A percentile compares a stretch with the other conserved stretches of the same genome.
These are phyloP conservation scores for Heritiera fomes DNA, from an alignment of 345 rosid genomes.

Conservation along the genomic window DNA sequence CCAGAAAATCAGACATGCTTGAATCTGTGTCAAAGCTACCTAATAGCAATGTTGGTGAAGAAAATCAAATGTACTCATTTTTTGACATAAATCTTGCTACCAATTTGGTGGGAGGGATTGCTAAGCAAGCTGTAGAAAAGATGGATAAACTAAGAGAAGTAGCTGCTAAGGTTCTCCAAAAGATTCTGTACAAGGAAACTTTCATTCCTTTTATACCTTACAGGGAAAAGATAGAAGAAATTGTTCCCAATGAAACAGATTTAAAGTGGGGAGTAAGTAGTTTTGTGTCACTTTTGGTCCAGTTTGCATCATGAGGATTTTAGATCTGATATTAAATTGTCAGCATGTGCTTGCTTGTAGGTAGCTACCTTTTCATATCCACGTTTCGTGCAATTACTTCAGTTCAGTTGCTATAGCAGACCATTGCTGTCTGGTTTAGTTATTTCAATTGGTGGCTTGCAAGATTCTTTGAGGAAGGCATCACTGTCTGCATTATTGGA, in stretches of 20 bases:
- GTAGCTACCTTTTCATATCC: conserved; percentile 82
- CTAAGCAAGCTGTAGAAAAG: conserved; percentile 93
- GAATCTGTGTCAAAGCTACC: conserved; percentile 32
- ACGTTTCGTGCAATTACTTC: conserved; percentile 68
- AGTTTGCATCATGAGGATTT: conserved; percentile 19
- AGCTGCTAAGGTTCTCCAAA: conserved; percentile 76
- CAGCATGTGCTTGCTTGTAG: conserved; percentile 48
- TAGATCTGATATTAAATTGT: conserved; percentile 8
- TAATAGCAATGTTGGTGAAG: conserved; percentile 27
- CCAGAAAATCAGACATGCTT: conserved; percentile 17
- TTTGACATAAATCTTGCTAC: conserved; percentile 71
- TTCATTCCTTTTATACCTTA: conserved; percentile 63
- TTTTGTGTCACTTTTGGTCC: conserved; percentile 10
- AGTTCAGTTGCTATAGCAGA: conserved; percentile 66
- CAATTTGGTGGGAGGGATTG: conserved; percentile 54
- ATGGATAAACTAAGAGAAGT: conserved; percentile 94
- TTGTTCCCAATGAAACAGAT: conserved; percentile 52
- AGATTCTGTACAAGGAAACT: conserved; percentile 57
- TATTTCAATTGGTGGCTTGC: conserved; percentile 86
- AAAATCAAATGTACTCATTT: conserved; percentile 28
- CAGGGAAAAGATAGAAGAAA: conserved; percentile 71
- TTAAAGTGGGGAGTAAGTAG: conserved; percentile 77
- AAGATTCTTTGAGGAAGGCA: conserved; percentile 75
- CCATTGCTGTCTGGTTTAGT: conserved; percentile 77
- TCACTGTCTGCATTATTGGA: conserved; percentile 68